phyloP scores from a whole-genome alignment of 345 rosid species.

The Trapa bicornis region DNA sequence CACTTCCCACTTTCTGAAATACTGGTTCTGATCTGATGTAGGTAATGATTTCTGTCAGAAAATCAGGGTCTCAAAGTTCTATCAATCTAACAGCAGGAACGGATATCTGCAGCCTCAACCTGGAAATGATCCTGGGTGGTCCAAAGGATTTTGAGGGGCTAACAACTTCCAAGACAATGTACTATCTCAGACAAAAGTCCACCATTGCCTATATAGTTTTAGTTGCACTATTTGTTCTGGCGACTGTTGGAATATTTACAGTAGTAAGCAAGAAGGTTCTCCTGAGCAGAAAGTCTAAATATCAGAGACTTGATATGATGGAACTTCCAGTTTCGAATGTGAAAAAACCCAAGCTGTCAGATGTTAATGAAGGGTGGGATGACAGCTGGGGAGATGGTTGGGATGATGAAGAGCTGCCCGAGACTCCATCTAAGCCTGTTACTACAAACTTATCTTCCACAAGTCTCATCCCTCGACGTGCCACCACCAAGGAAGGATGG shows the following conservation, averaged over 20 bases:
- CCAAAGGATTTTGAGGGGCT: slow-evolving; percentile 9
- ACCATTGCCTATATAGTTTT: background rate
- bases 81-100: slow-evolving; percentile 34
- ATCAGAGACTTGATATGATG: slow-evolving; percentile 47
- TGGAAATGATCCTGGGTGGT: slow-evolving; percentile 31
- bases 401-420: slow-evolving; percentile 68
- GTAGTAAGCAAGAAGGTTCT: slow-evolving; percentile 21
- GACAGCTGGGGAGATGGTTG: slow-evolving; percentile 70
- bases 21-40: background rate
- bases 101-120: slow-evolving; percentile 50
- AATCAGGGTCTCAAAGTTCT: slow-evolving; percentile 27
- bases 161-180: background rate
- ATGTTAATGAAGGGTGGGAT: slow-evolving; percentile 52
- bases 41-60: background rate
- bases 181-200: background rate
- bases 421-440: slow-evolving; percentile 45
- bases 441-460: slow-evolving; percentile 60
- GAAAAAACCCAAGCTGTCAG: slow-evolving; percentile 16
- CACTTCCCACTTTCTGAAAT: background rate
- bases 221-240: background rate
- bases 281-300: slow-evolving; percentile 19
- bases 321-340: slow-evolving; percentile 38
- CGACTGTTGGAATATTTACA: background rate
- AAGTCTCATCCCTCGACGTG: slow-evolving; percentile 65
- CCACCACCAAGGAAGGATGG: slow-evolving; percentile 71